A percentile compares a stretch with the other conserved stretches of the same genome.
phyloP scores from a whole-genome alignment of 2,329 filamentous ascomycete genomes.

The Pyricularia grisea region DNA sequence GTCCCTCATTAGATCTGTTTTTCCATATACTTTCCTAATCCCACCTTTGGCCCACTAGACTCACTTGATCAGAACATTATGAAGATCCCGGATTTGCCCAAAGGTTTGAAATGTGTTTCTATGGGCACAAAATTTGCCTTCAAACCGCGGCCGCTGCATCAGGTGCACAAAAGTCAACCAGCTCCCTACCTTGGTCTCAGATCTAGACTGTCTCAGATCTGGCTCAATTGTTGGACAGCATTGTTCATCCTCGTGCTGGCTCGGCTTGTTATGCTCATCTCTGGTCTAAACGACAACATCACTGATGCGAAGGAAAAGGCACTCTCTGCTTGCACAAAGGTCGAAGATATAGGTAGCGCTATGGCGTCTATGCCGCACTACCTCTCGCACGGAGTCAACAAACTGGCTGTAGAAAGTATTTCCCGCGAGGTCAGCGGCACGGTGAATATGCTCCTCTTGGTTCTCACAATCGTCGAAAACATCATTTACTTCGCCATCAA shows the following conservation, averaged over 20 bases:
- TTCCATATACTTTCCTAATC: too few relatives aligned
- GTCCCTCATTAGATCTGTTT: too few relatives aligned
- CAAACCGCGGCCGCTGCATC: not conserved
- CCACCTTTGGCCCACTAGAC: too few relatives aligned
- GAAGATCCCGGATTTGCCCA: not conserved
- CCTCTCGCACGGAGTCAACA: constrained; percentile 80
- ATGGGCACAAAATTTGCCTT: not conserved
- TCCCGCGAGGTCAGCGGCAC: constrained; percentile 73
- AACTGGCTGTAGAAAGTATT: constrained; percentile 70
- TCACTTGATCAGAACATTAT: not conserved
- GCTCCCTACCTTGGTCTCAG: constrained; percentile 84
- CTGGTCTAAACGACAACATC: constrained; percentile 64
- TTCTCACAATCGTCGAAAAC: constrained; percentile 74
- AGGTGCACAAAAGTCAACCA: constrained; percentile 32
- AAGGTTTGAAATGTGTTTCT: not conserved
- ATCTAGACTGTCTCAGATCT: constrained; percentile 86
- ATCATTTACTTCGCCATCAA: constrained; percentile 90
- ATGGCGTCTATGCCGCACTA: constrained; percentile 99
- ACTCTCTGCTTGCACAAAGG: constrained; percentile 79
- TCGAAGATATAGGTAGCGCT: constrained; percentile 85
- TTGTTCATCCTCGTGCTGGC: constrained; percentile 78
- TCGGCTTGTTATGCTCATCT: constrained; percentile 68
- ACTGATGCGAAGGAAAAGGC: constrained; percentile 70
- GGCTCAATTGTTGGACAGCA: constrained; percentile 96
- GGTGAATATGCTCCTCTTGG: constrained; percentile 68